Evolutionary conservation across 2,329 filamentous ascomycete genomes (phyloP).

Genomic region (Domatiomyces catenatus): DNA sequence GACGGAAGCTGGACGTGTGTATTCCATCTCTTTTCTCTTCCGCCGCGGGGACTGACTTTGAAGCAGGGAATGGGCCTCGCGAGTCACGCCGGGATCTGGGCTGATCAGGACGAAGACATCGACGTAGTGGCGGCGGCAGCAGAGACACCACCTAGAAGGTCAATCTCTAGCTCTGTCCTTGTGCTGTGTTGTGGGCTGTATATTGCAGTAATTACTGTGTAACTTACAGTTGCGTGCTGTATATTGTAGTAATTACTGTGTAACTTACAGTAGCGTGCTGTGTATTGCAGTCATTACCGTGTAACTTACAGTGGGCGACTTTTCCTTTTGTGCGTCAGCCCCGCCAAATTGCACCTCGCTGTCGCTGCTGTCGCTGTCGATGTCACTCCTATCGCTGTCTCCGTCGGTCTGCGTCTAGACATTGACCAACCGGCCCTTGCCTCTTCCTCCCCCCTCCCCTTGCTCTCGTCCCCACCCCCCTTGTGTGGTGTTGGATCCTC

Average conservation of each 20-base stretch:
- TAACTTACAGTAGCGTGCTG: no score
- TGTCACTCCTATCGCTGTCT: no score
- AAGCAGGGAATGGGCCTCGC: conserved; percentile 34
- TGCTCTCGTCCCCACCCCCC: background rate
- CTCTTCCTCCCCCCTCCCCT: background rate
- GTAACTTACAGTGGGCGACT: background rate
- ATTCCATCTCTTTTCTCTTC: background rate
- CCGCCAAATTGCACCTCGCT: background rate
- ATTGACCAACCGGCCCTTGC: background rate
- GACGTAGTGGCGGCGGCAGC: background rate
- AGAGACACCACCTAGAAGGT: background rate
- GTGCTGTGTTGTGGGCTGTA: no score
- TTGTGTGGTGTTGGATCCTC: background rate
- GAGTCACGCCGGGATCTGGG: conserved; percentile 30
- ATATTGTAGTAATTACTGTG: no score
- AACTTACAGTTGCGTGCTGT: no score
- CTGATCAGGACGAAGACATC: conserved; percentile 23
- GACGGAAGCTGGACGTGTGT: conserved; percentile 97
- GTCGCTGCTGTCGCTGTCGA: background rate
- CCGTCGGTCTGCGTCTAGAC: background rate
- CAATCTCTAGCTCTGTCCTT: no score
- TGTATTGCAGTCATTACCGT: no score
- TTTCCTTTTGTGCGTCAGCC: background rate
- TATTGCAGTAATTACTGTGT: no score
- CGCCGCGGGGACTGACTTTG: conserved; percentile 7